Conservation (phyloP, 2,329 filamentous ascomycete genomes). For the Fusarium nelsonii region DNA sequence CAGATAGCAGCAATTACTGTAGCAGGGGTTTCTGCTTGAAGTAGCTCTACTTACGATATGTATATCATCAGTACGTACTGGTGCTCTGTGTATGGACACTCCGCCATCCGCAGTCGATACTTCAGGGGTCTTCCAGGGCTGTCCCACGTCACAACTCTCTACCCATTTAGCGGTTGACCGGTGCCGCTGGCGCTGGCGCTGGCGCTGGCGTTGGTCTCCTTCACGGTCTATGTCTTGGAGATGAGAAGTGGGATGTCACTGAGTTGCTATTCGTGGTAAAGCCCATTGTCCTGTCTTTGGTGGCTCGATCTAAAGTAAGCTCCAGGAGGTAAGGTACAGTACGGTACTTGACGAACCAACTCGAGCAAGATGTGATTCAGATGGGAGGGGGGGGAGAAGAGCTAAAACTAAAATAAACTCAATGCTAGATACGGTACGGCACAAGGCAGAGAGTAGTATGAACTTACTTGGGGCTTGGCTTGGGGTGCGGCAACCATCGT, state of each 20-base stretch:
- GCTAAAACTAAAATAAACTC: conserved; percentile 21
- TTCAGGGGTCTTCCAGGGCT: conserved; percentile 37
- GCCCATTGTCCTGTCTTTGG: neutral
- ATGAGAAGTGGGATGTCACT: conserved; percentile 16
- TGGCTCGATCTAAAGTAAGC: conserved; percentile 12
- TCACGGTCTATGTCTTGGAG: neutral
- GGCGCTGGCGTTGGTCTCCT: neutral
- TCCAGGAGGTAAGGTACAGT: neutral
- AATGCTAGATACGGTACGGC: conserved; percentile 26
- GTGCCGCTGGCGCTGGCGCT: conserved; percentile 4
- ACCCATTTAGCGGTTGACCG: conserved; percentile 14
- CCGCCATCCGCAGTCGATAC: conserved; percentile 27
- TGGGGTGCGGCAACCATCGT: conserved; percentile 24
- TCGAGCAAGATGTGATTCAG: neutral
- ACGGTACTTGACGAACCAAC: neutral
- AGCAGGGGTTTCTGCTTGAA: conserved; percentile 8
- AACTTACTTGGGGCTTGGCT: conserved; percentile 1
- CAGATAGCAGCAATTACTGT: neutral
- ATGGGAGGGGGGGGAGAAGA: neutral
- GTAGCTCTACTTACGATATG: conserved; percentile 15
- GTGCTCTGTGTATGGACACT: conserved; percentile 12
- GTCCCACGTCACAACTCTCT: conserved; percentile 31
- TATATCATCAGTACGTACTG: conserved; percentile 11
- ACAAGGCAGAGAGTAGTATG: conserved; percentile 6
- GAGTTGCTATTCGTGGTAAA: conserved; percentile 18